Evolutionary conservation across 768 basidiomycete species (phyloP).

Genomic region (Russula sp.): DNA sequence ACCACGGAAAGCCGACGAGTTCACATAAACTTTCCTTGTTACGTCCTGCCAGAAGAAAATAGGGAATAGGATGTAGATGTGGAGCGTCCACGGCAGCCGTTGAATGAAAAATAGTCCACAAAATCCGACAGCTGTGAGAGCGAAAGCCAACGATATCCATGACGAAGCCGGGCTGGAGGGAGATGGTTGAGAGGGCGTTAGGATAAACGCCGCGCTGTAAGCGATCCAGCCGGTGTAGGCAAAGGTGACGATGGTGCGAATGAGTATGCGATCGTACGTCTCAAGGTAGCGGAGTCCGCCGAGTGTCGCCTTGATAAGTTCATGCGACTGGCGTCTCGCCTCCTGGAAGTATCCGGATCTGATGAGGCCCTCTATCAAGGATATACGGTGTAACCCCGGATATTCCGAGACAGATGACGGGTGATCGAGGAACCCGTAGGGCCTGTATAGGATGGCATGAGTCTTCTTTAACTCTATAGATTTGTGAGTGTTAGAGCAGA

Average conservation of each 20-base stretch:
- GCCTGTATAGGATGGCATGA: conserved; percentile 56
- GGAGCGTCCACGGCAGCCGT: conserved; percentile 63
- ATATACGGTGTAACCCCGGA: conserved; percentile 34
- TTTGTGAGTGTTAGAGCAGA: conserved; percentile 2
- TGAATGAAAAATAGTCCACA: conserved; percentile 56
- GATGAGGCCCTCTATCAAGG: conserved; percentile 44
- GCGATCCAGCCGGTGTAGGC: conserved; percentile 79
- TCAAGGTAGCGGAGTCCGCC: conserved; percentile 72
- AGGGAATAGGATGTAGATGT: conserved; percentile 69
- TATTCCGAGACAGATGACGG: conserved; percentile 26
- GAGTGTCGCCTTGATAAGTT: conserved; percentile 49
- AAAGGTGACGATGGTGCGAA: conserved; percentile 58
- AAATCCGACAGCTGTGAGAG: conserved; percentile 33
- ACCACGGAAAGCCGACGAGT: not conserved
- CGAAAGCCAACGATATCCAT: conserved; percentile 23
- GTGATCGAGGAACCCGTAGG: conserved; percentile 47
- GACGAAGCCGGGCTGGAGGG: not conserved
- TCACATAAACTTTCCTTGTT: conserved; percentile 3
- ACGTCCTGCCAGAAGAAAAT: conserved; percentile 71
- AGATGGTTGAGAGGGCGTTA: conserved; percentile 35
- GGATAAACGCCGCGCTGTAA: conserved; percentile 54
- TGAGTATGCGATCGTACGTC: conserved; percentile 66
- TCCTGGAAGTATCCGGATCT: conserved; percentile 37
- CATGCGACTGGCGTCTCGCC: conserved; percentile 44
- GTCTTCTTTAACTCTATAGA: conserved; percentile 52